phyloP scores from a whole-genome alignment of 2,329 filamentous ascomycete species.

The Talaromyces sp. region DNA sequence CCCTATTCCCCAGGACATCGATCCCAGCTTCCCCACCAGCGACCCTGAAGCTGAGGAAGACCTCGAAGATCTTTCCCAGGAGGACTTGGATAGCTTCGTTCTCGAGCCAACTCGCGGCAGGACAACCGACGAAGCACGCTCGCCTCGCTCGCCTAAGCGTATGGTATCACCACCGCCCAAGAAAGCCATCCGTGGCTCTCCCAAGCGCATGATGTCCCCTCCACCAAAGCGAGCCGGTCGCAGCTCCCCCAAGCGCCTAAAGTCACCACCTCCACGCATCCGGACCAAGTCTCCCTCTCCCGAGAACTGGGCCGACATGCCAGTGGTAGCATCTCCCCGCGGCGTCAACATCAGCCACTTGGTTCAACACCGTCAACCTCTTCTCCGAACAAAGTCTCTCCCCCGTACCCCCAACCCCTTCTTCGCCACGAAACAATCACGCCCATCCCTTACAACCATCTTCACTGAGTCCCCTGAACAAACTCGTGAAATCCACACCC shows the following conservation, averaged over 20 bases:
- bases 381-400: slow-evolving; percentile 81
- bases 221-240: slow-evolving; percentile 61
- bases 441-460: slow-evolving; percentile 34
- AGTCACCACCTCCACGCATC: slow-evolving; percentile 70
- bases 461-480: slow-evolving; percentile 41
- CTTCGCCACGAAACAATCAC: slow-evolving; percentile 44
- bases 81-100: slow-evolving; percentile 57
- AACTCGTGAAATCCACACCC: slow-evolving; percentile 65
- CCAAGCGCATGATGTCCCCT: slow-evolving; percentile 70
- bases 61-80: slow-evolving; percentile 62
- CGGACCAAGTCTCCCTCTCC: slow-evolving; percentile 45
- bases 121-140: slow-evolving; percentile 50
- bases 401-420: slow-evolving; percentile 77
- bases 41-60: slow-evolving; percentile 87
- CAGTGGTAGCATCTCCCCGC: slow-evolving; percentile 47
- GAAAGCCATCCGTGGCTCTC: slow-evolving; percentile 60
- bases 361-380: slow-evolving; percentile 64
- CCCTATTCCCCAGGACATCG: slow-evolving; percentile 90
- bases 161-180: slow-evolving; percentile 58
- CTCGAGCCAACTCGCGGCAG: slow-evolving; percentile 53
- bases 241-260: slow-evolving; percentile 66
- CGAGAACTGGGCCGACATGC: slow-evolving; percentile 40
- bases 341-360: slow-evolving; percentile 58
- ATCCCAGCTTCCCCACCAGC: slow-evolving; percentile 94
- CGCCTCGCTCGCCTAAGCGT: slow-evolving; percentile 64